Evolutionary conservation across 2,329 filamentous ascomycete species (phyloP).

Genomic region (Graphilbum sp.): DNA sequence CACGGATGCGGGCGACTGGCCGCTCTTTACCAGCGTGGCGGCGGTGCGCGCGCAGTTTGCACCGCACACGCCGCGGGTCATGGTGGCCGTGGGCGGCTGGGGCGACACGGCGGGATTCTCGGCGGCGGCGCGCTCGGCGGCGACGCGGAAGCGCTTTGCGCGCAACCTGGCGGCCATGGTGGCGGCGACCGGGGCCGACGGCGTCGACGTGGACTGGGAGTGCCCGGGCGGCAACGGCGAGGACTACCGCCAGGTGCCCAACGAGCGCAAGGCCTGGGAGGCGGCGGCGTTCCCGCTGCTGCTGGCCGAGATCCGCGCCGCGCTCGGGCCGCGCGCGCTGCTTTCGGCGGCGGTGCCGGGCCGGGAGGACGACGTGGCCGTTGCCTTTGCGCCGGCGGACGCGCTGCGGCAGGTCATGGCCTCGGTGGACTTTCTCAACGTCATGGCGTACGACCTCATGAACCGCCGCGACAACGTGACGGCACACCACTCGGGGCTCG

Average conservation of each 20-base stretch:
- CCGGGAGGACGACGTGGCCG: conserved; percentile 40
- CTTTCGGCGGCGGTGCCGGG: conserved; percentile 54
- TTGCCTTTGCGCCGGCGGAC: conserved; percentile 39
- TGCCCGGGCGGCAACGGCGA: conserved; percentile 47
- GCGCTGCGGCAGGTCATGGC: conserved; percentile 41
- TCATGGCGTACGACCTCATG: conserved; percentile 61
- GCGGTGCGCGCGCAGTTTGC: conserved; percentile 31
- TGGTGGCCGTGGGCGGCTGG: conserved; percentile 63
- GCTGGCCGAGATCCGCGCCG: conserved; percentile 38
- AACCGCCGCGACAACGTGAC: conserved; percentile 54
- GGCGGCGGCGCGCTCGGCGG: conserved; percentile 32
- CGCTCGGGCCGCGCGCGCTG: conserved; percentile 39
- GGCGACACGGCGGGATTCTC: conserved; percentile 51
- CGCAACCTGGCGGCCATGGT: conserved; percentile 49
- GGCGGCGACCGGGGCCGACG: conserved; percentile 45
- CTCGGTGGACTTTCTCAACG: conserved; percentile 49
- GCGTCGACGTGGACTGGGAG: conserved; percentile 52
- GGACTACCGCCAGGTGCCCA: conserved; percentile 48
- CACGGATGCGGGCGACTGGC: conserved; percentile 22
- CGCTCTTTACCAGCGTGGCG: conserved; percentile 35
- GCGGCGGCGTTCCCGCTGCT: conserved; percentile 46
- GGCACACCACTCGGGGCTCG: conserved; percentile 45
- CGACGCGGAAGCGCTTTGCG: conserved; percentile 41
- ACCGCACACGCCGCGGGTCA: conserved; percentile 39
- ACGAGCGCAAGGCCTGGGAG: conserved; percentile 40